Conservation (phyloP, 768 basidiomycete genomes). For the Austroboletus festivus region DNA sequence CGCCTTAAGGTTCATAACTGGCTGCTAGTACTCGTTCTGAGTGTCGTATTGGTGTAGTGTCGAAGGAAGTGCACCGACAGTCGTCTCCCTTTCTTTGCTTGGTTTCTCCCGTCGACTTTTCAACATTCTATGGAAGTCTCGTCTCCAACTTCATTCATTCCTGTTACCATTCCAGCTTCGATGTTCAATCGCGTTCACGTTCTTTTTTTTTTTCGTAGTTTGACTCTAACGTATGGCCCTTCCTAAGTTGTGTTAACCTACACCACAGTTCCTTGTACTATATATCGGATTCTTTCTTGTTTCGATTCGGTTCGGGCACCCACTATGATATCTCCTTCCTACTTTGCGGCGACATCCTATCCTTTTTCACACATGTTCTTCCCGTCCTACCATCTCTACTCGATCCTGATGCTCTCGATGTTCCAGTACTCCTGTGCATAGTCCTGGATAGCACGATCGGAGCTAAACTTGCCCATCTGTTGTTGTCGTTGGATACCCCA, state of each 20-base stretch:
- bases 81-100: not conserved
- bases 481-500: constrained; percentile 38
- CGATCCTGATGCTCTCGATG: constrained; percentile 48
- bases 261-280: not conserved
- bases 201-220: constrained; percentile 10
- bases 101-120: not conserved
- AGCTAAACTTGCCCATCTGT: constrained; percentile 94
- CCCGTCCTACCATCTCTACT: too few relatives aligned
- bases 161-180: not conserved
- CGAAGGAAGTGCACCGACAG: not conserved
- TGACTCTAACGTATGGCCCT: constrained; percentile 10
- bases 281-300: constrained; percentile 4
- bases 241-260: constrained; percentile 15
- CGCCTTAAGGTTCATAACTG: not conserved
- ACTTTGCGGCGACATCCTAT: not conserved
- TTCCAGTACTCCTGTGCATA: constrained; percentile 91
- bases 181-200: constrained; percentile 1
- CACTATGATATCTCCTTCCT: constrained; percentile 8
- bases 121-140: not conserved
- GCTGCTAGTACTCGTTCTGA: not conserved
- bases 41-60: not conserved
- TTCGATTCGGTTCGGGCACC: too few relatives aligned
- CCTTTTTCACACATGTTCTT: too few relatives aligned
- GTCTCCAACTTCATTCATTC: constrained; percentile 8
- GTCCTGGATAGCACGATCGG: constrained; percentile 87